phyloP scores from a whole-genome alignment of 2,329 filamentous ascomycete species.

The Fusarium sp. region DNA sequence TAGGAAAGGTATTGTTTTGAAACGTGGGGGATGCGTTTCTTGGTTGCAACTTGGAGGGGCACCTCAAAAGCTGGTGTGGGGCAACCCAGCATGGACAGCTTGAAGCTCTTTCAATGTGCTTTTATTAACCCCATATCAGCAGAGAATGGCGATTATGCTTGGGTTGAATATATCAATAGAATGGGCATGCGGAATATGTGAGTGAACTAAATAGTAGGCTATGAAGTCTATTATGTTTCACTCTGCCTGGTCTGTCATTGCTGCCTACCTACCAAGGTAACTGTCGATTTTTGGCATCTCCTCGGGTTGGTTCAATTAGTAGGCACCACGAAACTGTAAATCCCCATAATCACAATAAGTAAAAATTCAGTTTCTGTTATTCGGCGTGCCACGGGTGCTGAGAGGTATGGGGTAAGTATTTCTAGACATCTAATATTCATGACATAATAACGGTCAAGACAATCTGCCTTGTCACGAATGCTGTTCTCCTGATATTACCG shows the following conservation, averaged over 20 bases:
- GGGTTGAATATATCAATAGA: background rate
- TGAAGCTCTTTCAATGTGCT: slow-evolving; percentile 10
- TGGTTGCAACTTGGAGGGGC: slow-evolving; percentile 29
- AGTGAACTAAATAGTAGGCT: background rate
- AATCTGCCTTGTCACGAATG: background rate
- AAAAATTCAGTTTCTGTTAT: background rate
- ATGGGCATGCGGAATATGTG: background rate
- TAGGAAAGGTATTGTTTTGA: slow-evolving; percentile 28
- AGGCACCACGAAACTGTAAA: no score
- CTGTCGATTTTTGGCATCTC: no score
- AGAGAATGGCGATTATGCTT: background rate
- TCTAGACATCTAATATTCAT: background rate
- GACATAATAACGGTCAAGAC: background rate
- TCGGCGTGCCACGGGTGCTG: background rate
- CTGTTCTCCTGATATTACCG: background rate
- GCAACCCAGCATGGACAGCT: slow-evolving; percentile 23
- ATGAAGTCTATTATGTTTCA: background rate
- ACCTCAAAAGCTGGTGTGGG: slow-evolving; percentile 35
- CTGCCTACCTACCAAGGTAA: background rate
- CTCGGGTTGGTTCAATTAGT: no score
- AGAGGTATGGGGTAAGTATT: background rate
- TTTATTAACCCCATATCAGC: background rate
- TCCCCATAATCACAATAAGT: background rate
- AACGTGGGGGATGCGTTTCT: slow-evolving; percentile 30
- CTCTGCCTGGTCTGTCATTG: slow-evolving; percentile 1